A percentile compares a stretch with the other conserved stretches of the same genome.
Conservation (phyloP, 176 grass and related monocot genomes). For the Ampelocalamus luodianensis region DNA sequence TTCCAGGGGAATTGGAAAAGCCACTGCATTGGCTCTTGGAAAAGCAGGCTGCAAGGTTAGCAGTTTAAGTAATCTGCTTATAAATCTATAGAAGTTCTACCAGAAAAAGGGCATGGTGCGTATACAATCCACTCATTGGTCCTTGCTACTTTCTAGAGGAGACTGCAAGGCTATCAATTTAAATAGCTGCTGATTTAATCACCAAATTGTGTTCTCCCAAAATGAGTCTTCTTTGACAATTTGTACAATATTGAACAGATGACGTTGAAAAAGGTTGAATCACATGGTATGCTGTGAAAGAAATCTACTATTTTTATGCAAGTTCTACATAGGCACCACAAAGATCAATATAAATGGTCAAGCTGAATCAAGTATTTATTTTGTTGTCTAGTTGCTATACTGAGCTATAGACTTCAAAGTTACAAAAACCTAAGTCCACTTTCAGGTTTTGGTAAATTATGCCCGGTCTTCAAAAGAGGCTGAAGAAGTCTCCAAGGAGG, state of each 20-base stretch:
- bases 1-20: constrained; percentile 75
- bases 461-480: constrained; percentile 80
- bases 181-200: background rate
- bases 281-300: background rate
- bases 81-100: background rate
- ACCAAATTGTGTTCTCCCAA: background rate
- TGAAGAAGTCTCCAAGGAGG: constrained; percentile 77
- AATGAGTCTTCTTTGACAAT: background rate
- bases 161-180: background rate
- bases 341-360: background rate
- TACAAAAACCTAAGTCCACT: background rate
- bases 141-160: background rate
- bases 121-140: background rate
- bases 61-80: background rate
- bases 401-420: background rate
- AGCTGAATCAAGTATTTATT: background rate
- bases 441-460: constrained; percentile 89
- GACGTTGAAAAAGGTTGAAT: background rate
- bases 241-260: background rate
- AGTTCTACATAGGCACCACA: background rate
- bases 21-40: constrained; percentile 67
- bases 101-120: background rate
- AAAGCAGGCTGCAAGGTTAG: constrained; percentile 80
- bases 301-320: background rate
- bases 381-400: background rate